Evolutionary conservation across 2,329 filamentous ascomycete genomes (phyloP).

Genomic region (Tolypocladium inflatum): DNA sequence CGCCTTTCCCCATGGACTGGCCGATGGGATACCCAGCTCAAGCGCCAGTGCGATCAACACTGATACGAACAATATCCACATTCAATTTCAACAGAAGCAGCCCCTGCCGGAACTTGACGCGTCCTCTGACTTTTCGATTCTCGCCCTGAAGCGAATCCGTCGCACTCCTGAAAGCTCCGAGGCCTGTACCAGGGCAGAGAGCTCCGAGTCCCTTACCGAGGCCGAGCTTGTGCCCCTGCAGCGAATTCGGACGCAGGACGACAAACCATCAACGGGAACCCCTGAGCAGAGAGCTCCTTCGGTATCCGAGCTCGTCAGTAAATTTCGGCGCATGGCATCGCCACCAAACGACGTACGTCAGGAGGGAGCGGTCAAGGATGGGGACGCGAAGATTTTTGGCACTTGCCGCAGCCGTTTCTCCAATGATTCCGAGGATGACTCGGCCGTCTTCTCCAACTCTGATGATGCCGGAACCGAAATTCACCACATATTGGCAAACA

Average conservation of each 20-base stretch:
- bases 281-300: slow-evolving; percentile 8
- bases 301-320: slow-evolving; percentile 15
- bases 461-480: not conserved
- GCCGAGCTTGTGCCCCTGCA: not conserved
- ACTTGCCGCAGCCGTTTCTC: slow-evolving; percentile 5
- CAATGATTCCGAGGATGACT: slow-evolving; percentile 4
- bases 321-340: slow-evolving; percentile 12
- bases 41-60: not conserved
- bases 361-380: not conserved
- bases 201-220: not conserved
- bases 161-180: not conserved
- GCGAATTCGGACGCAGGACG: not conserved
- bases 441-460: not conserved
- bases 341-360: not conserved
- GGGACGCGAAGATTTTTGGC: slow-evolving; percentile 1
- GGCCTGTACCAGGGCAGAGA: not conserved
- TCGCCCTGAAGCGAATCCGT: not conserved
- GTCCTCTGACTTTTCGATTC: not conserved
- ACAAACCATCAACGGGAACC: not conserved
- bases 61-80: not conserved
- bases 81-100: not conserved
- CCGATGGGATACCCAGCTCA: not conserved
- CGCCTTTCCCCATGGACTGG: not conserved
- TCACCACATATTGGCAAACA: not conserved
- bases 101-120: not conserved